Percentiles rank a stretch among this genome's conserved stretches.
Conservation (phyloP, 352 stramenopile species). For the Phytophthora pinifolia region DNA sequence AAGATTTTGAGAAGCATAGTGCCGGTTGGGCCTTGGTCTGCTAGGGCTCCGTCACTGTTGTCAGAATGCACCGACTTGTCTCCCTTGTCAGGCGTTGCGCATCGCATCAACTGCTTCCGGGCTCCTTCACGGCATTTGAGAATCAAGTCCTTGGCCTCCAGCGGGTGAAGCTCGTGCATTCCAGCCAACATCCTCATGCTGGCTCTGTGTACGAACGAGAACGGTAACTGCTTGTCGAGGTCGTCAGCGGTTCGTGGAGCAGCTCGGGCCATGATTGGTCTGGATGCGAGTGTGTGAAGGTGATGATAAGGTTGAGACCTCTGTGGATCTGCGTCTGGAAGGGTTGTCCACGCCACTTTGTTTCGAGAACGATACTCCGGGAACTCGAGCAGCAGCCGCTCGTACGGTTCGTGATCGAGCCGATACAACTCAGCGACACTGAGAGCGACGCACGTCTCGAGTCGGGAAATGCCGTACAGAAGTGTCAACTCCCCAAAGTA, state of each 20-base stretch:
- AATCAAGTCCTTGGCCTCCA: conserved; percentile 65
- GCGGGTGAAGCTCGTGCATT: conserved; percentile 37
- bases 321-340: not conserved
- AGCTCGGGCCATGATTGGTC: conserved; percentile 18
- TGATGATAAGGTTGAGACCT: not conserved
- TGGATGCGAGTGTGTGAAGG: conserved; percentile 3
- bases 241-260: conserved; percentile 3
- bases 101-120: conserved; percentile 27
- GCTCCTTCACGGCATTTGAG: conserved; percentile 34
- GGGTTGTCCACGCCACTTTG: conserved; percentile 51
- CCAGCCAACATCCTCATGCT: conserved; percentile 54
- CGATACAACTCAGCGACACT: conserved; percentile 65
- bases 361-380: conserved; percentile 60
- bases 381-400: conserved; percentile 63
- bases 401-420: conserved; percentile 60
- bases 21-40: not conserved
- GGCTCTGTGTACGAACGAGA: conserved; percentile 48
- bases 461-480: conserved; percentile 59
- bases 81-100: not conserved
- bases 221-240: conserved; percentile 41
- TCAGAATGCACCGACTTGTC: not conserved
- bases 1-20: conserved; percentile 1
- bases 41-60: not conserved
- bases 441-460: conserved; percentile 65
- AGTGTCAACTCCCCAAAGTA: conserved; percentile 65